These are phyloP conservation scores for Fremontodendron californicum DNA, from an alignment of 345 rosid species.

Conservation along the genomic window DNA sequence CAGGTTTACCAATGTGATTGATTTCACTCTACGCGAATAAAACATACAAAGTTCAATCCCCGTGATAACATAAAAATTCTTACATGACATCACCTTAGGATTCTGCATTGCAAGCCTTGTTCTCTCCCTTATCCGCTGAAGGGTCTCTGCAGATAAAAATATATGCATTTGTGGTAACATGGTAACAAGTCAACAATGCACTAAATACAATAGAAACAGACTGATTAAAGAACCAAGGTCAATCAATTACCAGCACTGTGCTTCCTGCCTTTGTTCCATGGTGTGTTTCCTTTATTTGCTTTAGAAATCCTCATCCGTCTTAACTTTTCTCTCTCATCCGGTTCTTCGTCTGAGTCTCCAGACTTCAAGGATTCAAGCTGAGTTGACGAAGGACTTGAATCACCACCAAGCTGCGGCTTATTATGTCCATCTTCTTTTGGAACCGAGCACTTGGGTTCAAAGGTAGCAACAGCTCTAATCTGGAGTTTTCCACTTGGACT, in stretches of 20 bases:
- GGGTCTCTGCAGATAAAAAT: conserved; percentile 60
- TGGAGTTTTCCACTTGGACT: conserved; percentile 27
- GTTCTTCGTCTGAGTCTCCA: conserved; percentile 33
- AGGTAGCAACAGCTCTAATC: conserved; percentile 35
- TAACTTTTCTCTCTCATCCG: conserved; percentile 61
- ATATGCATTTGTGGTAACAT: neutral
- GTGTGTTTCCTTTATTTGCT: conserved; percentile 88
- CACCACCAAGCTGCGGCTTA: conserved; percentile 25
- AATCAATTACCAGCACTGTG: conserved; percentile 69
- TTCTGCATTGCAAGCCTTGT: conserved; percentile 95
- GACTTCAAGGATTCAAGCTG: conserved; percentile 20
- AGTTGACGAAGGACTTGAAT: conserved; percentile 21
- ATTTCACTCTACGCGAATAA: neutral
- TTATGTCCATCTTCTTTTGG: conserved; percentile 16
- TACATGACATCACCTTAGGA: conserved; percentile 99
- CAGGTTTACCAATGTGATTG: neutral
- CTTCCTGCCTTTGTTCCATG: conserved; percentile 98
- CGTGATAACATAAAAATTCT: conserved; percentile 35
- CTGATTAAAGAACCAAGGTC: neutral
- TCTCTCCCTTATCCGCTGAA: conserved; percentile 73
- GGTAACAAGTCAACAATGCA: neutral
- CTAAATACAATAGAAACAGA: conserved; percentile 7
- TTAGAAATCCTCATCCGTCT: conserved; percentile 86
- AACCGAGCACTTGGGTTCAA: conserved; percentile 29
- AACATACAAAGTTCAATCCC: conserved; percentile 11